Evolutionary conservation across 164 flowering plant species (phyloP).

Genomic region (Nelumbo lutea): DNA sequence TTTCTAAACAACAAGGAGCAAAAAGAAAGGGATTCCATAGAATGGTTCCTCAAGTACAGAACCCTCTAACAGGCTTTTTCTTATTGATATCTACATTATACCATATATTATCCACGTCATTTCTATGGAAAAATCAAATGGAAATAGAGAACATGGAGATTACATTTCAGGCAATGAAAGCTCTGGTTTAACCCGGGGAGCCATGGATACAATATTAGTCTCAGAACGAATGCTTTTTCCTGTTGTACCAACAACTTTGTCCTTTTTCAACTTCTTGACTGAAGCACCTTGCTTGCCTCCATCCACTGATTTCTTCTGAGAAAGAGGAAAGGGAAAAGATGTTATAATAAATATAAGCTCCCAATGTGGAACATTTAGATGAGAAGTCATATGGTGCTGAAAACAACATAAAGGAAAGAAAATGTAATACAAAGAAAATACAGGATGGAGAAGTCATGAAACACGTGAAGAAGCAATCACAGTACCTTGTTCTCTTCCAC

Average conservation of each 20-base stretch:
- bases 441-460: neutral
- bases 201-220: constrained; percentile 38
- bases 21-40: too few species aligned
- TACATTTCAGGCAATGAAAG: constrained; percentile 86
- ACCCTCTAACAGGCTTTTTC: too few species aligned
- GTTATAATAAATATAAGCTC: neutral
- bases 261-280: constrained; percentile 80
- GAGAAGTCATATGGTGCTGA: neutral
- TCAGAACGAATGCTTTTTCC: constrained; percentile 66
- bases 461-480: neutral
- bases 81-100: neutral
- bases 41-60: too few species aligned
- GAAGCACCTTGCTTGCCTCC: constrained; percentile 83
- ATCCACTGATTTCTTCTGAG: constrained; percentile 76
- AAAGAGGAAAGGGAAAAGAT: neutral
- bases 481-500: constrained; percentile 78
- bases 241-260: constrained; percentile 63
- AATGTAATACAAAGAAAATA: neutral
- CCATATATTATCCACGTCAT: neutral
- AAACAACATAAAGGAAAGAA: neutral
- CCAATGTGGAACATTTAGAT: neutral
- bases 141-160: constrained; percentile 12
- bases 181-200: constrained; percentile 89
- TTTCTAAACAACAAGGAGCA: too few species aligned
- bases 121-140: neutral